Conservation (phyloP, 2,329 filamentous ascomycete genomes). For the Neurospora sp. region DNA sequence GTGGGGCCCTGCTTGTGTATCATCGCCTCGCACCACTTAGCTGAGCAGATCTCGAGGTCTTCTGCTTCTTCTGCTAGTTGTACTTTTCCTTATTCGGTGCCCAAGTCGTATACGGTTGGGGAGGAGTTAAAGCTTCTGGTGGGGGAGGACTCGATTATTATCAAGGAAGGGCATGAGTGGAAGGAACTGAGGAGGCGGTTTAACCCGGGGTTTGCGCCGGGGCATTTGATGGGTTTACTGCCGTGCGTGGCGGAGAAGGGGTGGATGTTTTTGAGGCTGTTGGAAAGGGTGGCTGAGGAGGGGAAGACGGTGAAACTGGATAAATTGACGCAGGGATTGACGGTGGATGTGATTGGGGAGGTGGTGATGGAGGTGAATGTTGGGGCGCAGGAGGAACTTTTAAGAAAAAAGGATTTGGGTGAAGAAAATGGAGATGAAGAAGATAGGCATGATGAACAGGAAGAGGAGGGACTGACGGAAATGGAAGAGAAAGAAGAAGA, state of each 20-base stretch:
- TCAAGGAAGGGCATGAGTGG: slow-evolving; percentile 21
- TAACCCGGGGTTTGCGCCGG: slow-evolving; percentile 29
- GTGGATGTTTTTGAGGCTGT: not conserved
- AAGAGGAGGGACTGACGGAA: not conserved
- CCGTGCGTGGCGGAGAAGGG: slow-evolving; percentile 22
- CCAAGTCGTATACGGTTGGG: slow-evolving; percentile 23
- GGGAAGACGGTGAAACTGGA: not conserved
- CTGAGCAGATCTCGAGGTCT: slow-evolving; percentile 29
- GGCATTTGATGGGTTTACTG: slow-evolving; percentile 28
- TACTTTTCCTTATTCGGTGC: slow-evolving; percentile 21
- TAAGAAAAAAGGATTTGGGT: not conserved
- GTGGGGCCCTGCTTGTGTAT: slow-evolving; percentile 23
- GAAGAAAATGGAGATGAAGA: not conserved
- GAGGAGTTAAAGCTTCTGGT: slow-evolving; percentile 18
- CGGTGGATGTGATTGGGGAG: slow-evolving; percentile 18
- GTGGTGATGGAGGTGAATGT: slow-evolving; percentile 27
- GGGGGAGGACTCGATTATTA: slow-evolving; percentile 17
- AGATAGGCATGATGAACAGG: not conserved
- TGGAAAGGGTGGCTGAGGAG: not conserved
- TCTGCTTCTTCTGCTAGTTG: slow-evolving; percentile 10
- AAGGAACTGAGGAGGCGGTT: slow-evolving; percentile 25
- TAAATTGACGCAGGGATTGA: slow-evolving; percentile 2
- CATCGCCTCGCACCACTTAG: slow-evolving; percentile 24
- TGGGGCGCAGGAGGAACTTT: slow-evolving; percentile 19
- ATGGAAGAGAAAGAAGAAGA: not conserved